Percentiles rank a stretch among this genome's conserved stretches.
These are phyloP conservation scores for Colletotrichum magnum DNA, from an alignment of 2,329 filamentous ascomycete genomes.

Conservation along the genomic window DNA sequence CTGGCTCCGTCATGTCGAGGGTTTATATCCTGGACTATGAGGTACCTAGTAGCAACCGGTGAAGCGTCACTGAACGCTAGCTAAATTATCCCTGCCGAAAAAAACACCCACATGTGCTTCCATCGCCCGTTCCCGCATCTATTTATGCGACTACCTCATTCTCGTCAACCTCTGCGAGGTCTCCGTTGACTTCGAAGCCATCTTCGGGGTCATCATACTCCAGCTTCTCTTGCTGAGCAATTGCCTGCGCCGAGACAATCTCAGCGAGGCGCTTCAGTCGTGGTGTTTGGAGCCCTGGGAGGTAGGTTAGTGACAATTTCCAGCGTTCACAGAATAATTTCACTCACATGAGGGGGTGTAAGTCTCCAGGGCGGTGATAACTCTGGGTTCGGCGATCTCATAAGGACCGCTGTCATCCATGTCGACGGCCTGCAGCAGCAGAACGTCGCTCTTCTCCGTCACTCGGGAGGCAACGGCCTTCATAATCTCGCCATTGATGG, in stretches of 20 bases:
- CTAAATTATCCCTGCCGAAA: not conserved
- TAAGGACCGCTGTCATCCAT: constrained; percentile 99
- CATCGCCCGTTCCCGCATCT: not conserved
- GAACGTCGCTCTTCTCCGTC: constrained; percentile 97
- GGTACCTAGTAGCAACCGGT: not conserved
- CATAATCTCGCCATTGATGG: constrained; percentile 99
- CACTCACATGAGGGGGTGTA: constrained; percentile 95
- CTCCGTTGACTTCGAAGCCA: constrained; percentile 64
- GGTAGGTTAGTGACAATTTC: constrained; percentile 46
- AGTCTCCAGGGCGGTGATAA: constrained; percentile 96
- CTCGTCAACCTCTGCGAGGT: constrained; percentile 67
- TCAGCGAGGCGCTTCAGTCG: constrained; percentile 96
- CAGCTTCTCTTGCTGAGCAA: constrained; percentile 92
- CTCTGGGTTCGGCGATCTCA: constrained; percentile 96
- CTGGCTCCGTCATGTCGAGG: constrained; percentile 31
- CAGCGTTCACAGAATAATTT: not conserved
- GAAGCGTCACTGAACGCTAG: not conserved
- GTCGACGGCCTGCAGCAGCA: constrained; percentile 93
- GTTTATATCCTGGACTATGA: not conserved
- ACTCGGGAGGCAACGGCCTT: constrained; percentile 97
- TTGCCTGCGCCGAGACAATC: constrained; percentile 96
- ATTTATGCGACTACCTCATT: constrained; percentile 45
- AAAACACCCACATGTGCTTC: constrained; percentile 6
- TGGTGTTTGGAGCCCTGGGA: constrained; percentile 91
- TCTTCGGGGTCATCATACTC: constrained; percentile 66